phyloP scores from a whole-genome alignment of 345 rosid genomes.

The Noccaea bulbosa region DNA sequence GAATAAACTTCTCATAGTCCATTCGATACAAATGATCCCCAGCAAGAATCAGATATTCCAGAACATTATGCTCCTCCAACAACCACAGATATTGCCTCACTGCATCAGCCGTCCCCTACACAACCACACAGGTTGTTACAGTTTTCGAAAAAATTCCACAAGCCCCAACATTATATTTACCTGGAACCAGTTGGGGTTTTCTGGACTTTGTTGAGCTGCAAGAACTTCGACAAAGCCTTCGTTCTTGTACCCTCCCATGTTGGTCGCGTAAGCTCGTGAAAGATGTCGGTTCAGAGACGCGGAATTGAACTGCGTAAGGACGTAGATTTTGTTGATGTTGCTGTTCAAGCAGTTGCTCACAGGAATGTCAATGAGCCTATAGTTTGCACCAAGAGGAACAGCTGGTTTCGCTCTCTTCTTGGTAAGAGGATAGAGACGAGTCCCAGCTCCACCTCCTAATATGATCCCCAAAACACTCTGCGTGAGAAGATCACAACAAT shows the following conservation, averaged over 20 bases:
- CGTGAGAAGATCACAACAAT: neutral
- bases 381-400: conserved; percentile 92
- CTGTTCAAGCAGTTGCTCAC: conserved; percentile 97
- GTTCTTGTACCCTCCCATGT: conserved; percentile 96
- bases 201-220: conserved; percentile 98
- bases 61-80: conserved; percentile 92
- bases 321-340: conserved; percentile 84
- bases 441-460: conserved; percentile 98
- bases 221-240: conserved; percentile 98
- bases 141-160: neutral
- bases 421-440: conserved; percentile 88
- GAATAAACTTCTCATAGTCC: conserved; percentile 96
- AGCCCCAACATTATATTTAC: conserved; percentile 38
- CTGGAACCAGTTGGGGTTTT: conserved; percentile 98
- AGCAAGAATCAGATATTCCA: conserved; percentile 90
- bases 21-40: conserved; percentile 95
- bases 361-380: conserved; percentile 91
- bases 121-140: conserved; percentile 6
- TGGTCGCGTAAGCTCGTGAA: conserved; percentile 89
- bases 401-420: conserved; percentile 99
- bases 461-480: conserved; percentile 96
- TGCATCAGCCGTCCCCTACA: conserved; percentile 98
- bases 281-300: conserved; percentile 93
- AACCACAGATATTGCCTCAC: conserved; percentile 97
- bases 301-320: conserved; percentile 94